These are phyloP conservation scores for Dothidotthia symphoricarpi DNA, from an alignment of 2,329 filamentous ascomycete species.

Conservation along the genomic window DNA sequence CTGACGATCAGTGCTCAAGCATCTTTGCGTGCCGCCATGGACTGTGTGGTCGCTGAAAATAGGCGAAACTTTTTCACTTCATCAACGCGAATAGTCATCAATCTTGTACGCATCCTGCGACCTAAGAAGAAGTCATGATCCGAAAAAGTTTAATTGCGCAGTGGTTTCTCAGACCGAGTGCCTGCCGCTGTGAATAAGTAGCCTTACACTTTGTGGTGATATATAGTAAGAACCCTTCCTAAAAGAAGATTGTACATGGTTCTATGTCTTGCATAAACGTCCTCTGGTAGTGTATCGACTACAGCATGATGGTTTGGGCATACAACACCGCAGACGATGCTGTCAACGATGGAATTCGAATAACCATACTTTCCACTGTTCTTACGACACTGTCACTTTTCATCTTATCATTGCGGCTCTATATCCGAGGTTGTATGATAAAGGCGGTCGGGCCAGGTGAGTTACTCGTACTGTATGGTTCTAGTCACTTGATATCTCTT, in stretches of 20 bases:
- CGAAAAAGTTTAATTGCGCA: too few species aligned
- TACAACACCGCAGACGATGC: conserved; percentile 9
- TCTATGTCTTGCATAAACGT: not conserved
- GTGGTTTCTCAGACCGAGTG: too few species aligned
- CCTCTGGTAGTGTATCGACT: not conserved
- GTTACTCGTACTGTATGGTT: not conserved
- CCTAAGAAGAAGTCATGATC: too few species aligned
- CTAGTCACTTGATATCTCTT: not conserved
- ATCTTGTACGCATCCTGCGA: too few species aligned
- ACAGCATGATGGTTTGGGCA: conserved; percentile 12
- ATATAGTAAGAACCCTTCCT: too few species aligned
- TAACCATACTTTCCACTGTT: conserved; percentile 6
- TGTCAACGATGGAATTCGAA: conserved; percentile 7
- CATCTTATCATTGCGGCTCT: conserved; percentile 9
- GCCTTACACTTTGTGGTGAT: too few species aligned
- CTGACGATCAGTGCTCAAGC: too few species aligned
- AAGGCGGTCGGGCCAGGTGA: conserved; percentile 14
- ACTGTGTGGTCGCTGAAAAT: too few species aligned
- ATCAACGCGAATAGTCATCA: too few species aligned
- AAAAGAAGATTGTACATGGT: not conserved
- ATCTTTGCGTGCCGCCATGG: too few species aligned
- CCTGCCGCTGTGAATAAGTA: too few species aligned
- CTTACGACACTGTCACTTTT: conserved; percentile 8
- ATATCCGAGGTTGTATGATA: conserved; percentile 12
- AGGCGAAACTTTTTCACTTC: too few species aligned